A percentile compares a stretch with the other conserved stretches of the same genome.
Conservation (phyloP, 108 stramenopile species). For the Pseudonitzschia multiseries region DNA sequence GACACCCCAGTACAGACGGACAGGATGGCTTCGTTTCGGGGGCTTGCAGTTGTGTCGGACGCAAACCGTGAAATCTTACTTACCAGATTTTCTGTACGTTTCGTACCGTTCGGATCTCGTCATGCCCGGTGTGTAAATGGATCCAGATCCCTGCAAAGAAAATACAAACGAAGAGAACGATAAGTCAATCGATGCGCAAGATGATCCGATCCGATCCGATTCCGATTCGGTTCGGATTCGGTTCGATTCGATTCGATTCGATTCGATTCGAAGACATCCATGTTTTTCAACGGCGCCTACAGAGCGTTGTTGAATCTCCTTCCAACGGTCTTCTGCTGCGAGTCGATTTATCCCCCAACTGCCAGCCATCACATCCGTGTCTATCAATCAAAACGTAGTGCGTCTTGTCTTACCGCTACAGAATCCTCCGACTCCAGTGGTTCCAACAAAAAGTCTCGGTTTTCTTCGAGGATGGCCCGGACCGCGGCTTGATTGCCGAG, state of each 20-base stretch:
- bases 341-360: too few species aligned
- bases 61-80: not conserved
- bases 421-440: conserved; percentile 43
- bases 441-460: conserved; percentile 46
- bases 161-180: not conserved
- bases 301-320: not conserved
- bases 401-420: conserved; percentile 27
- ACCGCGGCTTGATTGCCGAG: conserved; percentile 13
- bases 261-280: not conserved
- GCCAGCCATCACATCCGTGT: too few species aligned
- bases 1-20: not conserved
- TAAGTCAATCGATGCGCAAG: not conserved
- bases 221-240: not conserved
- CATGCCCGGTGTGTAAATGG: conserved; percentile 46
- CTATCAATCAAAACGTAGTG: not conserved
- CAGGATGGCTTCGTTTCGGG: not conserved
- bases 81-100: conserved; percentile 27
- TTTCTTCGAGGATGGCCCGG: conserved; percentile 23
- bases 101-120: conserved; percentile 31
- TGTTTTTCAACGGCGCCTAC: not conserved
- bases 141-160: conserved; percentile 32
- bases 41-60: not conserved
- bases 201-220: not conserved
- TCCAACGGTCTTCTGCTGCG: not conserved
- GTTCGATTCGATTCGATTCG: not conserved